Evolutionary conservation across 202 grass and related monocot genomes (phyloP).

Genomic region (Elaeis oleifera): DNA sequence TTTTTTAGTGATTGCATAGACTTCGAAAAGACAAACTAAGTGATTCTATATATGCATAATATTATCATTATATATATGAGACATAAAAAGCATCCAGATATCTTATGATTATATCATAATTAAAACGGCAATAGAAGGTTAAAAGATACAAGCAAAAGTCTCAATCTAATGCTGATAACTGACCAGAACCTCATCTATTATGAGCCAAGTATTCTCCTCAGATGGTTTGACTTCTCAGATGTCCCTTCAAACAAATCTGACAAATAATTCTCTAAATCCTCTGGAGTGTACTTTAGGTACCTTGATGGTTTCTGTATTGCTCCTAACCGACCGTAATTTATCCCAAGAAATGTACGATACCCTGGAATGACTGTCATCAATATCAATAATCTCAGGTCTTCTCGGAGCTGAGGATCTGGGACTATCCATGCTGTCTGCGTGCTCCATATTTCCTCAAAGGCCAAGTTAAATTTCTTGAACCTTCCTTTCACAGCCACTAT

Average conservation of each 20-base stretch:
- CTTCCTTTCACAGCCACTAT: neutral
- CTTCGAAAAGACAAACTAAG: too few species aligned
- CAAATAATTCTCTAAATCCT: conserved; percentile 6
- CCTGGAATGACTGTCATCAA: conserved; percentile 52
- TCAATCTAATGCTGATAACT: too few species aligned
- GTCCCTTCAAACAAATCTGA: conserved; percentile 58
- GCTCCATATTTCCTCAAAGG: conserved; percentile 70
- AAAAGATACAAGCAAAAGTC: too few species aligned
- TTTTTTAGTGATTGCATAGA: too few species aligned
- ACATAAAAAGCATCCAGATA: too few species aligned
- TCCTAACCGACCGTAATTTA: conserved; percentile 13
- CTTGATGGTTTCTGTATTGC: conserved; percentile 24
- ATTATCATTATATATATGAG: too few species aligned
- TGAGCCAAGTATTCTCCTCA: conserved; percentile 14
- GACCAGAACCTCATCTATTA: too few species aligned
- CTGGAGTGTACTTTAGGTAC: neutral
- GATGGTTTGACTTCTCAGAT: neutral
- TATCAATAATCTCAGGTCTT: conserved; percentile 52
- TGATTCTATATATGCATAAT: too few species aligned
- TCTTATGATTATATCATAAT: too few species aligned
- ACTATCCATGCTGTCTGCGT: conserved; percentile 59
- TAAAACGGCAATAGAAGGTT: too few species aligned
- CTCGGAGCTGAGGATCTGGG: conserved; percentile 38
- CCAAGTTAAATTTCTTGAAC: conserved; percentile 35
- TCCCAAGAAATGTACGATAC: conserved; percentile 46